phyloP scores from a whole-genome alignment of 2,329 filamentous ascomycete species.

The Aspergillus texensis region DNA sequence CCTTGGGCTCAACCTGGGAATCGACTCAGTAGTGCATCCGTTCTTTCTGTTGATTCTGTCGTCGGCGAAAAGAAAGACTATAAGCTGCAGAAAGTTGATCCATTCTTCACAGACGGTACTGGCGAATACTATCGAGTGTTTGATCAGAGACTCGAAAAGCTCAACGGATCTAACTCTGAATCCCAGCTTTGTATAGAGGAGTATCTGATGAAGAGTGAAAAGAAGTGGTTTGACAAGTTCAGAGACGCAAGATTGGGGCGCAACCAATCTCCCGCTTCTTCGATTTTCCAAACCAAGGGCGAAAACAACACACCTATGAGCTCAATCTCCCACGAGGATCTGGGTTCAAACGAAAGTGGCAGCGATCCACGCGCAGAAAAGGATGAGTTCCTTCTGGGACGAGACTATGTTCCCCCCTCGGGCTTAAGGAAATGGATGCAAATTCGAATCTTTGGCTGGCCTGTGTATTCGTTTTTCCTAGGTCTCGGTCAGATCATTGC shows the following conservation, averaged over 20 bases:
- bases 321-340: conserved; percentile 46
- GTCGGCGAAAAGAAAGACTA: conserved; percentile 64
- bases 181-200: conserved; percentile 65
- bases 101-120: conserved; percentile 67
- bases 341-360: conserved; percentile 36
- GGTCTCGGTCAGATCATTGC: conserved; percentile 66
- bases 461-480: conserved; percentile 63
- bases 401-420: conserved; percentile 59
- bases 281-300: conserved; percentile 35
- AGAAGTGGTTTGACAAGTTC: conserved; percentile 66
- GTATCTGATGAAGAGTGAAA: conserved; percentile 66
- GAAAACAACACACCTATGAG: conserved; percentile 39
- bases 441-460: conserved; percentile 64
- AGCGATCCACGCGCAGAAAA: conserved; percentile 42
- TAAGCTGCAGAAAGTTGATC: conserved; percentile 67
- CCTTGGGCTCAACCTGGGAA: conserved; percentile 30
- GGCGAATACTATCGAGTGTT: conserved; percentile 64
- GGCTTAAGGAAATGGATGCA: conserved; percentile 60
- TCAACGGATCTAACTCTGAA: conserved; percentile 61
- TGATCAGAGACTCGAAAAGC: conserved; percentile 57
- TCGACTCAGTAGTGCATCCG: conserved; percentile 46
- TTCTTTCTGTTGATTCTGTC: conserved; percentile 59
- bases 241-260: conserved; percentile 61
- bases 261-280: conserved; percentile 44
- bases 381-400: conserved; percentile 60